phyloP scores from a whole-genome alignment of 1,139 yeast genomes.

The Pichia sp. region DNA sequence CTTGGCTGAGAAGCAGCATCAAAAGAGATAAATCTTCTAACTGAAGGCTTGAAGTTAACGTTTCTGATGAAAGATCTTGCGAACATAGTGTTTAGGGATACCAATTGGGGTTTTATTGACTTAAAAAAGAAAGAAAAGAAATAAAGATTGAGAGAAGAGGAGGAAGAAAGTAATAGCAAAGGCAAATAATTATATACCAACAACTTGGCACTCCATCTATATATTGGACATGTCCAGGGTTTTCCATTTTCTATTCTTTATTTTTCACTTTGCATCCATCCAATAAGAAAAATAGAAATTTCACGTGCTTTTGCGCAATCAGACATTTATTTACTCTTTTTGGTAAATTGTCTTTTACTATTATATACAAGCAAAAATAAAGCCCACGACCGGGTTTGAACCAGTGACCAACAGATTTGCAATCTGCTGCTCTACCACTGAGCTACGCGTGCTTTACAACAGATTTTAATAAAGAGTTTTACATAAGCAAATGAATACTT shows the following conservation, averaged over 20 bases:
- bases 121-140: neutral
- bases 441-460: slow-evolving; percentile 44
- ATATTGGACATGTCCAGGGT: too few relatives aligned
- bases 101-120: neutral
- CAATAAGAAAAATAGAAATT: neutral
- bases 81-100: slow-evolving; percentile 20
- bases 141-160: neutral
- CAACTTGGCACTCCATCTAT: neutral
- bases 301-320: slow-evolving; percentile 8
- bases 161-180: neutral
- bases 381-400: slow-evolving; percentile 82
- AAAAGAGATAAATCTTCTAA: slow-evolving; percentile 42
- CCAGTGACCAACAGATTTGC: slow-evolving; percentile 89
- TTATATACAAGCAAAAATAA: slow-evolving; percentile 14
- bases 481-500: too few relatives aligned
- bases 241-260: neutral
- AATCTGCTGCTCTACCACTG: slow-evolving; percentile 92
- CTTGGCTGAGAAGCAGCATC: slow-evolving; percentile 61
- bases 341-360: too few relatives aligned
- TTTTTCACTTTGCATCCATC: neutral
- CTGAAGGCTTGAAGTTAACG: slow-evolving; percentile 20
- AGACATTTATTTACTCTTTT: too few relatives aligned
- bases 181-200: neutral
- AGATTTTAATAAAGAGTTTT: neutral
- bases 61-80: slow-evolving; percentile 25